Evolutionary conservation across 345 rosid genomes (phyloP), one percentile per base, ranked within the genome.

Genomic region (Hirschfeldia incana): DNA sequence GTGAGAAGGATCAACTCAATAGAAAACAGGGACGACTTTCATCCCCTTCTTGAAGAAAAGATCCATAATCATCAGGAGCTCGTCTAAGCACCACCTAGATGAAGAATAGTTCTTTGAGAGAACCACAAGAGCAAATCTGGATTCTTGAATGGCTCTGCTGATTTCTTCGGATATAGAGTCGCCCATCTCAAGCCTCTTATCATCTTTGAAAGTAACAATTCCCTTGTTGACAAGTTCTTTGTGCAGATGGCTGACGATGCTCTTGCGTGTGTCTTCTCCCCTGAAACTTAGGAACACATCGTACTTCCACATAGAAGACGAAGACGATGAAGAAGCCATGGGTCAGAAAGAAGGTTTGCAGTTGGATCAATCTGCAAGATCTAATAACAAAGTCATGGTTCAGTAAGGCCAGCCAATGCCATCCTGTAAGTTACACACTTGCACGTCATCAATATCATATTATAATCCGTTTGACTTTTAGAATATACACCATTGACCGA

Each of bases 1-100:
- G 2, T 57, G 10, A 2, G 77, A 55, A 0, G 83, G 80, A 17
- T 76, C 61, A 0, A 79, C 73, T n/a, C 5, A 3, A 8, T 49
- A 62, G 60, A 74, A 80, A 21, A 80, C 44, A 1, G 80, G 83
- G 9, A 80, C 10, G 2, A 76, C 83, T 7, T n/a, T 5, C 3
- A 70, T 21, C 17, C 1, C 3, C 0, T 62, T 12, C 0, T 8
- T 5, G 7, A 4, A 3, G n/a, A 2, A 36, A 39, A 63, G 66
- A 12, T 63, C 42, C 17, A 75, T 57, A 29, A 79, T 73, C 17
- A 16, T 0, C 0, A 17, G 61, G 2, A 79, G 78, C 16, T 74
- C 77, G 0, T 74, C 77, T 6, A 74, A 51, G 1, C 77, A 74
- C 69, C 77, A 73, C 1, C 2, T 67, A 15, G 73, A 72, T 8